phyloP scores from a whole-genome alignment of 805 yeast genomes.

The Saccharomycopsis microspora region DNA sequence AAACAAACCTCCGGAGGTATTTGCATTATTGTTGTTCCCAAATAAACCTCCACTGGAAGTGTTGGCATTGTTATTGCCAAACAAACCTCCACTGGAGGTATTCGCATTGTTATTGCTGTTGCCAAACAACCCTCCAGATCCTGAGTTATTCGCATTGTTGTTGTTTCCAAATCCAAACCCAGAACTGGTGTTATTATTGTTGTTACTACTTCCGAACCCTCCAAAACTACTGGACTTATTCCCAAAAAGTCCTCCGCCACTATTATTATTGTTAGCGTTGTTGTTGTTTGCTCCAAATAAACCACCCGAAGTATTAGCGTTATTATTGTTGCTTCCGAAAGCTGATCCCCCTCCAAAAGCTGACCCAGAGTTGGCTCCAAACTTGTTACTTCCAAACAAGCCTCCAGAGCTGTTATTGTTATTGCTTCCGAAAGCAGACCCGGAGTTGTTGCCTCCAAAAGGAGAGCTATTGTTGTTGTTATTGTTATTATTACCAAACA shows the following conservation, averaged over 20 bases:
- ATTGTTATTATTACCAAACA: conserved; percentile 20
- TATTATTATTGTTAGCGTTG: conserved; percentile 15
- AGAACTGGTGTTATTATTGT: conserved; percentile 23
- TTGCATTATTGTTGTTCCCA: conserved; percentile 24
- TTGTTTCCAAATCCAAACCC: conserved; percentile 29
- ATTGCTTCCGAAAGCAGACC: conserved; percentile 21
- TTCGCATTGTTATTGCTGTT: conserved; percentile 15
- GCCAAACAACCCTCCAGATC: conserved; percentile 23
- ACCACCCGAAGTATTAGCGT: conserved; percentile 15
- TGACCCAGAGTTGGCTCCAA: too few relatives aligned
- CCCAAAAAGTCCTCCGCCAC: conserved; percentile 25
- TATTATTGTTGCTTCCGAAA: conserved; percentile 19
- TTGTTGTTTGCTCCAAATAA: conserved; percentile 19
- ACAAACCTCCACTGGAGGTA: conserved; percentile 21
- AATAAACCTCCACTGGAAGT: conserved; percentile 26
- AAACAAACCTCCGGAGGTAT: conserved; percentile 16
- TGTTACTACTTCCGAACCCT: conserved; percentile 5
- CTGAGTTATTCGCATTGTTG: conserved; percentile 22
- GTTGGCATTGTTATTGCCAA: conserved; percentile 20
- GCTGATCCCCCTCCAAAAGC: neutral
- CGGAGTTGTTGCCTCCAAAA: conserved; percentile 16
- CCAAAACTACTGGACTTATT: neutral
- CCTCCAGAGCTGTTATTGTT: neutral
- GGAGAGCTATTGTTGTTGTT: conserved; percentile 14
- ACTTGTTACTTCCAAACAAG: too few relatives aligned